A percentile compares a stretch with the other conserved stretches of the same genome.
phyloP scores from a whole-genome alignment of 306 rosid species.

The Sicyos baderoa region DNA sequence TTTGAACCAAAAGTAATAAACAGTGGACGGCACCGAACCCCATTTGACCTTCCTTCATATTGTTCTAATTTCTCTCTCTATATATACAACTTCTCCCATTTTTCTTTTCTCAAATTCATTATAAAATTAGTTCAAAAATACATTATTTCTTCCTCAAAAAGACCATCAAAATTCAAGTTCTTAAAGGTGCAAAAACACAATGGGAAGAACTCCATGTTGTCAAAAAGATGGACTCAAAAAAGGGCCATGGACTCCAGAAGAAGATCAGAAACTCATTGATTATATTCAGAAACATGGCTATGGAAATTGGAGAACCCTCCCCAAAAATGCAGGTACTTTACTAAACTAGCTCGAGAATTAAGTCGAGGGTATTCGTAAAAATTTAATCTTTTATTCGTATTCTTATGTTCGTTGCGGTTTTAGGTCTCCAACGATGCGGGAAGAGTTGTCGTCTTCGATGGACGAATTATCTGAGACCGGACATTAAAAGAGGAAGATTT shows the following conservation, averaged over 20 bases:
- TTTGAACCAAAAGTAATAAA: background rate
- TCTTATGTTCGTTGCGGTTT: background rate
- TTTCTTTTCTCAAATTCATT: background rate
- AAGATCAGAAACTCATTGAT: slow-evolving; percentile 20
- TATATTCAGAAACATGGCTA: slow-evolving; percentile 22
- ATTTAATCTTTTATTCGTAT: background rate
- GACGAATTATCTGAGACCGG: slow-evolving; percentile 21
- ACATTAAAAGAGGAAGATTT: slow-evolving; percentile 22
- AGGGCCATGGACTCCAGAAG: slow-evolving; percentile 26
- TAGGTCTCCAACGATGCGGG: slow-evolving; percentile 20
- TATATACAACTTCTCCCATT: background rate
- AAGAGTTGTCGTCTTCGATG: slow-evolving; percentile 24
- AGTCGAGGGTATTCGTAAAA: background rate
- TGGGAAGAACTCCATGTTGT: slow-evolving; percentile 22
- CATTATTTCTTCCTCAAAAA: too few species aligned
- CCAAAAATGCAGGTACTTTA: slow-evolving; percentile 23
- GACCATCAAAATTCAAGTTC: background rate
- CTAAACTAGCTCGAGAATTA: background rate
- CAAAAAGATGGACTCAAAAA: slow-evolving; percentile 16
- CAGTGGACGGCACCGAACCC: slow-evolving; percentile 22
- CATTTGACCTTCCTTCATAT: slow-evolving; percentile 1
- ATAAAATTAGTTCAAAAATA: too few species aligned
- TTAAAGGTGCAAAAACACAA: background rate
- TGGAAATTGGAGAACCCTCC: slow-evolving; percentile 24
- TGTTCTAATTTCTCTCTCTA: background rate